These are phyloP conservation scores for Camelina laxa DNA, from an alignment of 345 rosid genomes.

Conservation along the genomic window DNA sequence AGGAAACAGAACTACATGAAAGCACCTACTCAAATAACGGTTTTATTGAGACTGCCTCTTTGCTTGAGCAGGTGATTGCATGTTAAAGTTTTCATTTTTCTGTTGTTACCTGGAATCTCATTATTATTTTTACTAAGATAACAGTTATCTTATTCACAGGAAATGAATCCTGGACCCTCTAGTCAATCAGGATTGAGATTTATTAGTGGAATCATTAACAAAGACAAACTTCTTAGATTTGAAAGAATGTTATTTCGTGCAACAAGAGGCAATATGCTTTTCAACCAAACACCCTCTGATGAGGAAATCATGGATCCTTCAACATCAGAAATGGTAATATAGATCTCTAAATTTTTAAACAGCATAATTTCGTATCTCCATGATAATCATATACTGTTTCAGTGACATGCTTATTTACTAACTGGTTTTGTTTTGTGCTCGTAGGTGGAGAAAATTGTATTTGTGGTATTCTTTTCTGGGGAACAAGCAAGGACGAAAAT, in stretches of 20 bases:
- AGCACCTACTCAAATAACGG: constrained; percentile 55
- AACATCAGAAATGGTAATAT: constrained; percentile 75
- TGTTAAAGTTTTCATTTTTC: constrained; percentile 22
- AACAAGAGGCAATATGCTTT: constrained; percentile 99
- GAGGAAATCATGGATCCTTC: constrained; percentile 93
- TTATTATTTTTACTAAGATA: constrained; percentile 34
- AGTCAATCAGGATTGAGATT: constrained; percentile 84
- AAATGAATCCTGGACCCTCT: constrained; percentile 63
- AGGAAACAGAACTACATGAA: constrained; percentile 83
- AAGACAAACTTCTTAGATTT: constrained; percentile 70
- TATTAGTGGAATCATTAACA: constrained; percentile 85
- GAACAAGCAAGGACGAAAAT: constrained; percentile 94
- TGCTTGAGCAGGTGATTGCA: constrained; percentile 79
- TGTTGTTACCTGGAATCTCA: constrained; percentile 35
- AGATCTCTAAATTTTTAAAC: constrained; percentile 32
- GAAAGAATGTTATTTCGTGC: constrained; percentile 98
- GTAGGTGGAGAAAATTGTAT: constrained; percentile 86
- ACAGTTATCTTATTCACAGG: constrained; percentile 54
- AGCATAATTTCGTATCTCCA: constrained; percentile 9
- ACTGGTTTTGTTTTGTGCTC: constrained; percentile 24
- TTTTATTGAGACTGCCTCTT: constrained; percentile 61
- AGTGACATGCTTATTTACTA: constrained; percentile 23
- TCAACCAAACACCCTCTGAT: constrained; percentile 86
- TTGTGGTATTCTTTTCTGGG: constrained; percentile 95
- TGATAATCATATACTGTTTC: constrained; percentile 13